Percentiles rank a stretch among this genome's conserved stretches.
These are phyloP conservation scores for Rubia peregrina DNA, from an alignment of 305 asterid genomes.

Conservation along the genomic window DNA sequence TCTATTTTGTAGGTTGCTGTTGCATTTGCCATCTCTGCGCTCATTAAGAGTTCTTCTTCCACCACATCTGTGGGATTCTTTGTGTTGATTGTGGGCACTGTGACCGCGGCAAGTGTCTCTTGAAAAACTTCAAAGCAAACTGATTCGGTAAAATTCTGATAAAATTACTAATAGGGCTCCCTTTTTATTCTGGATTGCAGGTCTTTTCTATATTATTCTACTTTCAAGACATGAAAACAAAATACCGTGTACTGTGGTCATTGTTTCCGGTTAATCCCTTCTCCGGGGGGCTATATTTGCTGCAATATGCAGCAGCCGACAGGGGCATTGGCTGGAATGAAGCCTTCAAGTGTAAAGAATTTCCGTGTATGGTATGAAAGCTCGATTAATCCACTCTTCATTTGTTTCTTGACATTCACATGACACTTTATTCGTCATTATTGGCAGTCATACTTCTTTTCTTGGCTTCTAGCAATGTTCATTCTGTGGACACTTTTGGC, in stretches of 20 bases:
- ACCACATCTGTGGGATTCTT: slow-evolving; percentile 51
- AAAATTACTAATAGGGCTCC: slow-evolving; percentile 3
- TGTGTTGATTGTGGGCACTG: slow-evolving; percentile 61
- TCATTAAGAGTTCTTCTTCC: slow-evolving; percentile 31
- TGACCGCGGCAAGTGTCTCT: slow-evolving; percentile 56
- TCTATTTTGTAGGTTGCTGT: slow-evolving; percentile 25
- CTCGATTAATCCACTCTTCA: not conserved
- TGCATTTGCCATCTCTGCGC: slow-evolving; percentile 30
- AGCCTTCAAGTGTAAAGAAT: slow-evolving; percentile 43
- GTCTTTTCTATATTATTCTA: slow-evolving; percentile 44
- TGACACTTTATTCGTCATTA: not conserved
- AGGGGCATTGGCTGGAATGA: slow-evolving; percentile 74
- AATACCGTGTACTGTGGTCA: slow-evolving; percentile 58
- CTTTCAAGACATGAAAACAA: slow-evolving; percentile 22
- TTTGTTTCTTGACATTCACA: not conserved
- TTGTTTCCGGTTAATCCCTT: slow-evolving; percentile 86
- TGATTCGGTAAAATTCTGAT: slow-evolving; percentile 21
- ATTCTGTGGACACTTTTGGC: slow-evolving; percentile 72
- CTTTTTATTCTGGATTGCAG: slow-evolving; percentile 49
- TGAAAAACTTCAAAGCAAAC: slow-evolving; percentile 1
- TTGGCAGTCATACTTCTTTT: slow-evolving; percentile 54
- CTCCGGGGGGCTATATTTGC: slow-evolving; percentile 58
- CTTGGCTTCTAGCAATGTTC: slow-evolving; percentile 55
- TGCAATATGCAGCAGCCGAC: slow-evolving; percentile 30
- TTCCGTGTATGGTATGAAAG: slow-evolving; percentile 52